These are phyloP conservation scores for Glycyrrhiza uralensis DNA, from an alignment of 306 rosid genomes.

Conservation along the genomic window DNA sequence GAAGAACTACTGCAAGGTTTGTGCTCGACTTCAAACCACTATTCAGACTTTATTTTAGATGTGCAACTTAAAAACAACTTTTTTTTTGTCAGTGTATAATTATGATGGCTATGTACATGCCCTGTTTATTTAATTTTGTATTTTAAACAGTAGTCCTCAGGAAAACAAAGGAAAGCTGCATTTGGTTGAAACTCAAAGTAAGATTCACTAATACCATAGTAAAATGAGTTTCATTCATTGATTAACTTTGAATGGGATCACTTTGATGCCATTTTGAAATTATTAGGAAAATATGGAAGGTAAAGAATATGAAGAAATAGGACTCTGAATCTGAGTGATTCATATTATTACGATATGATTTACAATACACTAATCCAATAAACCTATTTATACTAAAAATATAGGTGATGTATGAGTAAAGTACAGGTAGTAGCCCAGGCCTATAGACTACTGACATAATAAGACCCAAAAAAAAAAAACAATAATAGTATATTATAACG, in stretches of 20 bases:
- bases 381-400: neutral
- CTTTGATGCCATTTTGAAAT: neutral
- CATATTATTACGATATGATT: neutral
- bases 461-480: neutral
- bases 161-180: neutral
- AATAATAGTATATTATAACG: neutral
- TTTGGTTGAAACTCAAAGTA: constrained; percentile 14
- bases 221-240: constrained; percentile 3
- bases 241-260: neutral
- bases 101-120: neutral
- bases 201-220: neutral
- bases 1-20: constrained; percentile 87
- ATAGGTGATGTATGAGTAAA: neutral
- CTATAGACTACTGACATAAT: neutral
- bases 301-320: neutral
- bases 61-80: neutral
- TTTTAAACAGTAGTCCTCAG: neutral
- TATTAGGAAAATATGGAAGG: neutral
- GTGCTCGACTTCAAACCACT: constrained; percentile 21
- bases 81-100: neutral
- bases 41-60: neutral
- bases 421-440: neutral
- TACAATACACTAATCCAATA: neutral
- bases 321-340: neutral
- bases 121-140: neutral